These are phyloP conservation scores for Wallacemonas sp. DNA, from an alignment of 208 protist species.

Conservation along the genomic window DNA sequence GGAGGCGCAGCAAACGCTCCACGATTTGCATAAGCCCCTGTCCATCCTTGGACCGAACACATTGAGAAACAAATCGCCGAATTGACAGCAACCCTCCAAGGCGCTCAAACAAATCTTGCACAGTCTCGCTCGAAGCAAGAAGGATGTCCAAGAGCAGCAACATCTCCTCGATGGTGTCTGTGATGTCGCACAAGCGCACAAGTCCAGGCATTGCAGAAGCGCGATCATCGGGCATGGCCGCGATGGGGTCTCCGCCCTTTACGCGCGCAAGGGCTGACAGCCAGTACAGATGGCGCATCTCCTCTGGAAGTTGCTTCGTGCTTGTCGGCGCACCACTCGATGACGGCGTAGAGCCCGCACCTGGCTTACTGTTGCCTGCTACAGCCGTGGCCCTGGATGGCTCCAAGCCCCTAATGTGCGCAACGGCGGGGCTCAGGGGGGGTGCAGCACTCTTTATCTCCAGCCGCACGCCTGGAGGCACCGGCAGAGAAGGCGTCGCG, in stretches of 20 bases:
- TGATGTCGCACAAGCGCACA: slow-evolving; percentile 74
- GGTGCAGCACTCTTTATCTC: slow-evolving; percentile 20
- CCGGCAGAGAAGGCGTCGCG: neutral
- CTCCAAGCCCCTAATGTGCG: neutral
- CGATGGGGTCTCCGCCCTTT: slow-evolving; percentile 41
- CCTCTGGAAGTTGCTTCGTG: slow-evolving; percentile 59
- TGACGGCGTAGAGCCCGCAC: too few species aligned
- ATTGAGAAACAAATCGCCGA: slow-evolving; percentile 53
- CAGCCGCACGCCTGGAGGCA: slow-evolving; percentile 2
- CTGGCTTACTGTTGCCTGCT: too few species aligned
- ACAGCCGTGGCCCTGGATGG: slow-evolving; percentile 9
- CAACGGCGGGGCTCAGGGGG: slow-evolving; percentile 13
- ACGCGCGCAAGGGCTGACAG: slow-evolving; percentile 62
- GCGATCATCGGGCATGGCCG: slow-evolving; percentile 66
- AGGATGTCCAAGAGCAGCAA: slow-evolving; percentile 56
- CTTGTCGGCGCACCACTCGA: slow-evolving; percentile 15
- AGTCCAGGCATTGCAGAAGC: slow-evolving; percentile 49
- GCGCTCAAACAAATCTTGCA: slow-evolving; percentile 68
- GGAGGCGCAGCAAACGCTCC: slow-evolving; percentile 53
- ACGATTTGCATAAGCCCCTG: slow-evolving; percentile 55
- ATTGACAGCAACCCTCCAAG: slow-evolving; percentile 67
- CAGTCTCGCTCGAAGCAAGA: slow-evolving; percentile 42
- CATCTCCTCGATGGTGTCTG: slow-evolving; percentile 58
- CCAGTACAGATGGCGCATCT: slow-evolving; percentile 77
- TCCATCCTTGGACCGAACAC: slow-evolving; percentile 32